phyloP scores from a whole-genome alignment of 2,329 filamentous ascomycete species.

The Fusarium transvaalense region DNA sequence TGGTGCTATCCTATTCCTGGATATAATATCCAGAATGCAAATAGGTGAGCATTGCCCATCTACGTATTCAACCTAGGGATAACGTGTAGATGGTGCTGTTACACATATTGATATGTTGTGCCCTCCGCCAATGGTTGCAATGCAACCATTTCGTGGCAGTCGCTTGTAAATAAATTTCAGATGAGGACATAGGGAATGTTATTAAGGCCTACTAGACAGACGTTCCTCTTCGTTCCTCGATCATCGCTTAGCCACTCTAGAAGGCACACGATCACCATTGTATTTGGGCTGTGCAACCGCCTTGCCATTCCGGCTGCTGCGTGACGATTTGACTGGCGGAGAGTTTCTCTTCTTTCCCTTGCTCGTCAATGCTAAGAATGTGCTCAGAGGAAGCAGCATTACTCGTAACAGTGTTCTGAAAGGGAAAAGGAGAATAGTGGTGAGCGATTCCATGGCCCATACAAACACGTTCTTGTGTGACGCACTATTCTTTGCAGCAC shows the following conservation, averaged over 20 bases:
- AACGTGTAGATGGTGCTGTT: background rate
- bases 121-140: background rate
- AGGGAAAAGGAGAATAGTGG: constrained; percentile 57
- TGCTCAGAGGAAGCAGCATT: constrained; percentile 59
- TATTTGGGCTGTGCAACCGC: constrained; percentile 50
- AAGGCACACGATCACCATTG: constrained; percentile 53
- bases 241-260: constrained; percentile 51
- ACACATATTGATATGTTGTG: background rate
- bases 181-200: constrained; percentile 15
- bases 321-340: constrained; percentile 39
- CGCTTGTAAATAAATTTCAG: background rate
- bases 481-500: constrained; percentile 69
- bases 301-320: constrained; percentile 46
- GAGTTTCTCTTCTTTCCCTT: constrained; percentile 50
- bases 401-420: constrained; percentile 57
- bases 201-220: constrained; percentile 12
- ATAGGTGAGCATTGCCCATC: background rate
- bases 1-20: no score
- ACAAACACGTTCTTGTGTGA: constrained; percentile 54
- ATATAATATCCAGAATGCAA: background rate
- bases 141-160: background rate
- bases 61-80: background rate
- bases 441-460: constrained; percentile 55
- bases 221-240: background rate
- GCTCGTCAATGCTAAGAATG: constrained; percentile 53